Conservation (phyloP, 495 filamentous ascomycete species). For the Penicillium maclennaniae region DNA sequence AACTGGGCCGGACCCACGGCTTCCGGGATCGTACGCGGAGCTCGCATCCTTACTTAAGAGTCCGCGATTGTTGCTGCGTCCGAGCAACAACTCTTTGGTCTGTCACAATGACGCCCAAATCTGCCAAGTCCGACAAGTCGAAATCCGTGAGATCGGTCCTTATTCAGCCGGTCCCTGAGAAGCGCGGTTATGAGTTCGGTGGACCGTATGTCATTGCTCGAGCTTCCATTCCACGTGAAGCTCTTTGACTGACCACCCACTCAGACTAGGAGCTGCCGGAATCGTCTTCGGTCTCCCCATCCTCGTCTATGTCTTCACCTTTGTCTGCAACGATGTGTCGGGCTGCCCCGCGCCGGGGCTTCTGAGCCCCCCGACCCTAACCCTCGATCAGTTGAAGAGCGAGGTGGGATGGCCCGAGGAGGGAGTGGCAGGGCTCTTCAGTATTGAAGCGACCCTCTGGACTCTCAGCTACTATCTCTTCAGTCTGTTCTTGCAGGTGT, state of each 20-base stretch:
- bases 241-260: conserved; percentile 17
- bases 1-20: conserved; percentile 6
- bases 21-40: conserved; percentile 25
- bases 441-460: conserved; percentile 56
- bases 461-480: conserved; percentile 76
- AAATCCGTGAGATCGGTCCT: neutral
- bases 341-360: conserved; percentile 90
- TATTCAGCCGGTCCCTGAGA: conserved; percentile 41
- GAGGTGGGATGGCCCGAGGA: conserved; percentile 76
- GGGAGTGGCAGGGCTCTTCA: conserved; percentile 60
- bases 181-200: conserved; percentile 73
- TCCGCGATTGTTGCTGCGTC: neutral
- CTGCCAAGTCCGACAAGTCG: conserved; percentile 8
- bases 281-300: conserved; percentile 76
- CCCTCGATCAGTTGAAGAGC: conserved; percentile 63
- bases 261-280: conserved; percentile 67
- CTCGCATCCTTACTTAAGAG: conserved; percentile 8
- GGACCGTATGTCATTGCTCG: conserved; percentile 67
- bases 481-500: conserved; percentile 66
- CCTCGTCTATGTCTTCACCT: conserved; percentile 68
- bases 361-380: conserved; percentile 67
- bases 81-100: conserved; percentile 1
- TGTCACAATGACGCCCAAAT: conserved; percentile 29
- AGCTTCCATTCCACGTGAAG: neutral
- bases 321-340: conserved; percentile 86